Base-by-base conservation (phyloP, 2,329 filamentous ascomycete species). In the Penicillium palitans region DNA sequence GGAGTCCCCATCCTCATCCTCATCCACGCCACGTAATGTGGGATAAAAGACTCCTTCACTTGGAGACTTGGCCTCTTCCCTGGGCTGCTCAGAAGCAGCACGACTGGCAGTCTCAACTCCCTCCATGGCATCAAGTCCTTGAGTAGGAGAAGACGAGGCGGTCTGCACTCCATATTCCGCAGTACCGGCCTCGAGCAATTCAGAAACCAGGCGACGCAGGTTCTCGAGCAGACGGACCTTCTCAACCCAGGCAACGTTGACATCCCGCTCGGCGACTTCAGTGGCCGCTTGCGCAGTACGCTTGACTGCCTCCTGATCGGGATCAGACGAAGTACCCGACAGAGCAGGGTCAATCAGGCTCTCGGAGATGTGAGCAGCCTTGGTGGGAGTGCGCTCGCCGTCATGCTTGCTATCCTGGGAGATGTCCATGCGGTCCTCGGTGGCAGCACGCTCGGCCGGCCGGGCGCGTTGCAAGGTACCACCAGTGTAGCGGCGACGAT, bases 201-300 rank as follows among this genome's bases (percentile, higher is more conserved):
- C 79, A 55, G 81, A 80, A 64, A 87, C 80, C 71, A 83, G 83
- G 21, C 80, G 79, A 44, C 85, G 79, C 37, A 88, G 78, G 51
- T 80, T 79, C 73, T 87, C 85, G 31, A 88, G 83, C 10, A 85
- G 79, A n/a, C 85, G 83, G 55, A 86, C 84, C 72, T 87, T 86
- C 70, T 86, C 83, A 10, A 87, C 81, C 85, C 85, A 88, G 62
- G 83, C 80, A 61, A 84, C 81, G 40, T 81, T 67, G 53, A 66
- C 79, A 42, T 71, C 70, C 3, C 72, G 72, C 58, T 76, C 74
- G 1, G 74, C 72, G 41, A 75, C 73, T 49, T 78, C 75, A 1
- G 74, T 74, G 29, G 74, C 74, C 1, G 72, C 71, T 55, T 74
- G 71, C 3, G 74, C 70, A 41, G 72, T 74, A 33, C 73, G 72